These are phyloP conservation scores for Extremus antarcticus DNA, from an alignment of 495 filamentous ascomycete genomes.

Conservation along the genomic window DNA sequence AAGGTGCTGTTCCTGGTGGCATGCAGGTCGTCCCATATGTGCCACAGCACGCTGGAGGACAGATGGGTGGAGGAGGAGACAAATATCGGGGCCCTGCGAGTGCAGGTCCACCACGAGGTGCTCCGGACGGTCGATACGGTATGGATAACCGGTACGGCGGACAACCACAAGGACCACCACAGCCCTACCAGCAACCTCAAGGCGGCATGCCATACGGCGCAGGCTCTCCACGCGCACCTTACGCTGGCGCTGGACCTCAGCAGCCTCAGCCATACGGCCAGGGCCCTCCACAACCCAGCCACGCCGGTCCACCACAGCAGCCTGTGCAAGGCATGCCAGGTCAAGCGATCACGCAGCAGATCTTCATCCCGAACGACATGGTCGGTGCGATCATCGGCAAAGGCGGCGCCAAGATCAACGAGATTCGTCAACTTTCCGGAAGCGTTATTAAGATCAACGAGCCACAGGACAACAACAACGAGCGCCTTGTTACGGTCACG, in stretches of 20 bases:
- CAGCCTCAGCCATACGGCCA: conserved; percentile 54
- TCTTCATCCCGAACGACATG: conserved; percentile 99
- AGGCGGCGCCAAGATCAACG: conserved; percentile 97
- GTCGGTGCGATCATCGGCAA: conserved; percentile 98
- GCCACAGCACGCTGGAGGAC: conserved; percentile 81
- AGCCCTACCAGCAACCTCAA: conserved; percentile 52
- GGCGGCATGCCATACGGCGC: conserved; percentile 64
- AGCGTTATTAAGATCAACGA: conserved; percentile 99
- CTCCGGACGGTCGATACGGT: conserved; percentile 31
- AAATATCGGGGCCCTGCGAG: conserved; percentile 56
- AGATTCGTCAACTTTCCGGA: conserved; percentile 90
- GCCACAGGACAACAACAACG: conserved; percentile 96
- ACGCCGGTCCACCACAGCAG: conserved; percentile 43
- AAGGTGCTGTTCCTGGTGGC: conserved; percentile 84
- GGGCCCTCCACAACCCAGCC: conserved; percentile 39
- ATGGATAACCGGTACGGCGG: conserved; percentile 57
- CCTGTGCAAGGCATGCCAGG: conserved; percentile 69
- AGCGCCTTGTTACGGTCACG: conserved; percentile 92
- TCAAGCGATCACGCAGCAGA: conserved; percentile 90
- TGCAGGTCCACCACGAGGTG: conserved; percentile 55
- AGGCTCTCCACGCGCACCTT: conserved; percentile 53
- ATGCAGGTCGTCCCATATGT: conserved; percentile 97
- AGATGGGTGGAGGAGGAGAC: conserved; percentile 78
- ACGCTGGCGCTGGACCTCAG: conserved; percentile 66
- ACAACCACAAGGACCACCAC: conserved; percentile 43